phyloP scores from a whole-genome alignment of 768 basidiomycete genomes.

The Leccinum fibrillosum region DNA sequence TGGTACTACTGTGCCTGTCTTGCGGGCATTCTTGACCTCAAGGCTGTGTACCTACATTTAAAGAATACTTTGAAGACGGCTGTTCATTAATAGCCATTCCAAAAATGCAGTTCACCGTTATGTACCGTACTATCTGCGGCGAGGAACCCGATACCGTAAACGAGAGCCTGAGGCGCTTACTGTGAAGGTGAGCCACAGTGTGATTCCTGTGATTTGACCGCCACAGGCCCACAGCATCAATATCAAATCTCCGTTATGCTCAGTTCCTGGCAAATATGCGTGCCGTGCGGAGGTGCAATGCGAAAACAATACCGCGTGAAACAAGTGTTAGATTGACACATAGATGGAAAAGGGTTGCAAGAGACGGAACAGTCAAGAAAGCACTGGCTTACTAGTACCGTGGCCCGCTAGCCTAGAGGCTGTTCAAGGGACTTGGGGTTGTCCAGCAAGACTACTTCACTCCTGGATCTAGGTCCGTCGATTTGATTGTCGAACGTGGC shows the following conservation, averaged over 20 bases:
- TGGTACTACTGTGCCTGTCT: not conserved
- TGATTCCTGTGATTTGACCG: not conserved
- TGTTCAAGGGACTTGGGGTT: not conserved
- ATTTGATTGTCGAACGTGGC: not conserved
- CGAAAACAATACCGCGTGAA: not conserved
- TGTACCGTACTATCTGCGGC: not conserved
- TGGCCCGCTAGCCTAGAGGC: not conserved
- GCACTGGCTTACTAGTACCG: not conserved
- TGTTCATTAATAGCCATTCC: not conserved
- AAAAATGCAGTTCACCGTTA: not conserved
- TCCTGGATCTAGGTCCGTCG: not conserved
- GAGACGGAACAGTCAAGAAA: not conserved
- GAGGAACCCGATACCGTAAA: not conserved
- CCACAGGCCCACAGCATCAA: not conserved
- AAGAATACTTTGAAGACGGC: not conserved
- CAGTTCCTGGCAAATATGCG: not conserved
- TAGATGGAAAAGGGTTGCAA: not conserved
- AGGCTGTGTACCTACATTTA: not conserved
- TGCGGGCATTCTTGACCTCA: not conserved
- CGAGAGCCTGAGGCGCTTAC: no score
- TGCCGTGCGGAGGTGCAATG: not conserved
- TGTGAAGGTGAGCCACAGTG: not conserved
- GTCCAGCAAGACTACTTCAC: not conserved
- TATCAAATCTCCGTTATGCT: not conserved
- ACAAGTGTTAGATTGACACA: not conserved